phyloP scores from a whole-genome alignment of 495 filamentous ascomycete genomes.

The Aspergillus egyptiacus region DNA sequence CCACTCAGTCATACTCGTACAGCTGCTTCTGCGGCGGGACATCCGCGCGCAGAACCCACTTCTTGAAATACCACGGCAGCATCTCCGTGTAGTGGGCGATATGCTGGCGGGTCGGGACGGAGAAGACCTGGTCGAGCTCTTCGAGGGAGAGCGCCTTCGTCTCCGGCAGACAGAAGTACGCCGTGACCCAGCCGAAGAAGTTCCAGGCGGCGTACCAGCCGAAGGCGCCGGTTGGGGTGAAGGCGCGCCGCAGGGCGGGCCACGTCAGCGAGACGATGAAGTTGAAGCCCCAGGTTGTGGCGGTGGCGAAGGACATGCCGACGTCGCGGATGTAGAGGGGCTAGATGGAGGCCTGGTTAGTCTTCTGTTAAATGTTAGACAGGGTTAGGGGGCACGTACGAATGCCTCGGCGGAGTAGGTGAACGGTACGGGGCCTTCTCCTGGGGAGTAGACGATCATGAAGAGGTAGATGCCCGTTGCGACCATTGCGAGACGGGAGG shows the following conservation, averaged over 20 bases:
- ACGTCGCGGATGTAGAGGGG: conserved; percentile 57
- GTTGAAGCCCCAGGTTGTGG: conserved; percentile 46
- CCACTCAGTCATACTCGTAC: conserved; percentile 15
- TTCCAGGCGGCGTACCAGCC: conserved; percentile 58
- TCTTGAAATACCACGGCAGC: conserved; percentile 44
- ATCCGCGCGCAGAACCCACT: conserved; percentile 31
- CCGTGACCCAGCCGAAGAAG: conserved; percentile 47
- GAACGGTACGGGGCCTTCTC: conserved; percentile 53
- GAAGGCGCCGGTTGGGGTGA: conserved; percentile 52
- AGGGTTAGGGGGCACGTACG: background rate
- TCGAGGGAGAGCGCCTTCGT: conserved; percentile 51
- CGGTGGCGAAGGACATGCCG: conserved; percentile 60
- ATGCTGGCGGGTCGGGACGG: conserved; percentile 44
- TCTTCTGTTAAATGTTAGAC: background rate
- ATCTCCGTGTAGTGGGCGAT: conserved; percentile 39
- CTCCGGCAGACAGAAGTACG: conserved; percentile 51
- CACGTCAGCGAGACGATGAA: conserved; percentile 55
- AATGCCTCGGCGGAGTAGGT: conserved; percentile 56
- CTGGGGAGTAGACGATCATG: conserved; percentile 49
- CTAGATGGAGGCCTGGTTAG: background rate
- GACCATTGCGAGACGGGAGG: conserved; percentile 33
- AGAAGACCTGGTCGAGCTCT: conserved; percentile 50
- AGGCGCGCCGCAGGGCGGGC: conserved; percentile 41
- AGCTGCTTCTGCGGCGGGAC: conserved; percentile 21
- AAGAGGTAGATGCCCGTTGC: conserved; percentile 48